phyloP scores from a whole-genome alignment of 139 green algal genomes.

The Asterochloris erici region DNA sequence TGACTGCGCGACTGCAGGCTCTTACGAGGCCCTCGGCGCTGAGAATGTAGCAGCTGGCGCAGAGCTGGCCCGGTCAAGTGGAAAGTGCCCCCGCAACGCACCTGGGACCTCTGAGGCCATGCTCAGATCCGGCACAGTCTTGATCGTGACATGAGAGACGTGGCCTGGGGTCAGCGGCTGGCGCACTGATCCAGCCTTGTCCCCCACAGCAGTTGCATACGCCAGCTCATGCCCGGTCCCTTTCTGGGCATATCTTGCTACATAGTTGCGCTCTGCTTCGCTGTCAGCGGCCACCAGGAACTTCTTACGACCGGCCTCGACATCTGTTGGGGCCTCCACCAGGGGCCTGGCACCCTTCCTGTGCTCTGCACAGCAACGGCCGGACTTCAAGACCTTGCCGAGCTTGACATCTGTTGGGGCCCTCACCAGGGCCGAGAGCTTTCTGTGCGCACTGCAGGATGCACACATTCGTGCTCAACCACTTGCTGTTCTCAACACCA shows the following conservation, averaged over 20 bases:
- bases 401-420: no score
- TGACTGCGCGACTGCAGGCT: no score
- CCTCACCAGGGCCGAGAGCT: no score
- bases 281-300: conserved; percentile 3
- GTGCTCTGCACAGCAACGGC: background rate
- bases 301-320: conserved; percentile 8
- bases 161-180: conserved; percentile 12
- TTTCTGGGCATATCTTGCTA: conserved; percentile 17
- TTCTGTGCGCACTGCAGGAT: no score
- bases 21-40: no score
- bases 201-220: background rate
- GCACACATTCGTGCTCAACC: no score
- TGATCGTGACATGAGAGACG: conserved; percentile 10
- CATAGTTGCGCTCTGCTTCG: conserved; percentile 14
- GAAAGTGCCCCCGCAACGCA: no score
- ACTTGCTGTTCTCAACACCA: no score
- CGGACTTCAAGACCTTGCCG: no score
- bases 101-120: no score
- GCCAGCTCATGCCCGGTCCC: background rate
- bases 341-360: background rate
- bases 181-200: background rate
- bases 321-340: background rate
- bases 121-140: conserved; percentile 3
- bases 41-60: no score
- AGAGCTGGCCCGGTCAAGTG: no score